phyloP scores from a whole-genome alignment of 2,329 filamentous ascomycete genomes.

The Hirsutella rhossiliensis region DNA sequence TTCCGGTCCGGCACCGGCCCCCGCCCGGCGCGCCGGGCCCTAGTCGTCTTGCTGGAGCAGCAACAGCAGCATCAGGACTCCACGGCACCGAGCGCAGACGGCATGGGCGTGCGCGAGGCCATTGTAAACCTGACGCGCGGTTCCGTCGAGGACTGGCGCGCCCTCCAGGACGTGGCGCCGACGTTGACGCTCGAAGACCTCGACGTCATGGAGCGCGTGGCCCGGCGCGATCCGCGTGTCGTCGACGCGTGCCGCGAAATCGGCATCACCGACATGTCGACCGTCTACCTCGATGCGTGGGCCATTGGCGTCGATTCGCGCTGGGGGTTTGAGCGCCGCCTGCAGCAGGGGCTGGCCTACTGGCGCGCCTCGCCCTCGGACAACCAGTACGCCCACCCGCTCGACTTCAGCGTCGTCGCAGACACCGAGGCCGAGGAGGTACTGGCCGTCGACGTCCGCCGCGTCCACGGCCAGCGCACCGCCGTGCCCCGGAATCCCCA shows the following conservation, averaged over 20 bases:
- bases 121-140: conserved; percentile 33
- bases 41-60: conserved; percentile 35
- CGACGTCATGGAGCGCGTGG: conserved; percentile 58
- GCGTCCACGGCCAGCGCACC: conserved; percentile 33
- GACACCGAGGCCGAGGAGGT: conserved; percentile 36
- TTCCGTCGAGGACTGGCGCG: conserved; percentile 31
- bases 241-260: conserved; percentile 66
- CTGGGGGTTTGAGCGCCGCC: conserved; percentile 57
- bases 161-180: conserved; percentile 31
- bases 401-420: conserved; percentile 33
- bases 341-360: conserved; percentile 76
- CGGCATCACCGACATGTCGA: conserved; percentile 71
- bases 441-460: conserved; percentile 29
- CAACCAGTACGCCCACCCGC: conserved; percentile 46
- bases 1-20: conserved; percentile 38
- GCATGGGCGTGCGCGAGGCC: conserved; percentile 33
- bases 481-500: conserved; percentile 26
- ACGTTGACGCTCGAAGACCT: conserved; percentile 69
- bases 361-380: conserved; percentile 63
- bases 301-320: conserved; percentile 74
- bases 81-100: not conserved
- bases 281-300: conserved; percentile 77
- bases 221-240: conserved; percentile 57
- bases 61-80: conserved; percentile 6
- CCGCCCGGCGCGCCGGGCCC: conserved; percentile 35